Conservation (phyloP, 1,139 yeast species). For the Blastobotrys illinoisensis region DNA sequence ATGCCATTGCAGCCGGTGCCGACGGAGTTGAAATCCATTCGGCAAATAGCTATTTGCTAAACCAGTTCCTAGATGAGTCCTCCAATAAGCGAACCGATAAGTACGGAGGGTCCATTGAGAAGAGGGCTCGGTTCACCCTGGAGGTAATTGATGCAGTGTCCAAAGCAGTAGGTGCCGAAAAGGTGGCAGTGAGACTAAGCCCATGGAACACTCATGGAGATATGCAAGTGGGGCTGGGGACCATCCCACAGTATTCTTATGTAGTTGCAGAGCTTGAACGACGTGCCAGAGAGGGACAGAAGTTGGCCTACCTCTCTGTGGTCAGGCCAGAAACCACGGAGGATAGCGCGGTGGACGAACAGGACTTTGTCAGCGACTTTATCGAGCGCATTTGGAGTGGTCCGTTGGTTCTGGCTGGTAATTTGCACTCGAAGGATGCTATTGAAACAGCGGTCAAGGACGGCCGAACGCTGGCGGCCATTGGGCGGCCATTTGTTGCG, state of each 20-base stretch:
- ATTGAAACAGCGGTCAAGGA: too few relatives aligned
- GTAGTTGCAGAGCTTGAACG: slow-evolving; percentile 25
- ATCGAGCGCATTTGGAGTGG: too few relatives aligned
- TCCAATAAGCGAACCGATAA: slow-evolving; percentile 60
- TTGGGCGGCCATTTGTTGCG: too few relatives aligned
- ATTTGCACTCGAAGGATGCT: too few relatives aligned
- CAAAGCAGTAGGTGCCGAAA: slow-evolving; percentile 44
- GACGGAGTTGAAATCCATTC: too few relatives aligned
- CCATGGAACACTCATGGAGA: slow-evolving; percentile 49
- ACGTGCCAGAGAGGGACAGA: slow-evolving; percentile 32
- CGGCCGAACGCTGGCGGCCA: too few relatives aligned
- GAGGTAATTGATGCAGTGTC: slow-evolving; percentile 50
- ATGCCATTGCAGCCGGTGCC: too few relatives aligned
- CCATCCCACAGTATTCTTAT: slow-evolving; percentile 26
- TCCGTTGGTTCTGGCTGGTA: too few relatives aligned
- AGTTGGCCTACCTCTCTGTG: slow-evolving; percentile 45
- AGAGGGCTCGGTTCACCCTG: slow-evolving; percentile 52
- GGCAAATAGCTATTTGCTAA: slow-evolving; percentile 38
- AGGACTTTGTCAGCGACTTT: too few relatives aligned
- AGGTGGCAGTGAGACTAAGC: slow-evolving; percentile 53
- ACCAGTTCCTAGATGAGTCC: slow-evolving; percentile 49
- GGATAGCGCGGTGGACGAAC: too few relatives aligned
- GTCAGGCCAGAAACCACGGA: too few relatives aligned
- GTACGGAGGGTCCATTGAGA: slow-evolving; percentile 65
- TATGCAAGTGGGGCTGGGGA: slow-evolving; percentile 30